These are phyloP conservation scores for Coniella lustricola DNA, from an alignment of 2,329 filamentous ascomycete species.

Conservation along the genomic window DNA sequence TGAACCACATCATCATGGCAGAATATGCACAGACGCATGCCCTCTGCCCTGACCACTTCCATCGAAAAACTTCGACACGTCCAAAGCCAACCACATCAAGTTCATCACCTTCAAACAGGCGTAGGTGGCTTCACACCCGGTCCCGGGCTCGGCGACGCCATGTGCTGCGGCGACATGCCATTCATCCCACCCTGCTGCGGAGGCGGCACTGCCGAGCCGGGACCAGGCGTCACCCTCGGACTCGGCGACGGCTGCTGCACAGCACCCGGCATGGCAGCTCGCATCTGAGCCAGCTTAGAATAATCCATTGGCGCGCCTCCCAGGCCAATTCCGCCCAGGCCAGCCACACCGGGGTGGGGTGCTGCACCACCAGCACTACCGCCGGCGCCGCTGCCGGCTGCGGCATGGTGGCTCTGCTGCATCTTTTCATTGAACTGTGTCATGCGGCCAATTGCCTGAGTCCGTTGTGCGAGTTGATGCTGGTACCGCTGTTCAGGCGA, in stretches of 20 bases:
- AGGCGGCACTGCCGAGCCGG: neutral
- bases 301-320: conserved; percentile 27
- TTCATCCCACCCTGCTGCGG: conserved; percentile 16
- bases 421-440: conserved; percentile 18
- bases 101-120: neutral
- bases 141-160: conserved; percentile 18
- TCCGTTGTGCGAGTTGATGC: conserved; percentile 7
- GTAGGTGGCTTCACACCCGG: conserved; percentile 22
- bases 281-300: conserved; percentile 28
- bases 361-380: no score
- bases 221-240: conserved; percentile 17
- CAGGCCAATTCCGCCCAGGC: conserved; percentile 32
- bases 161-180: conserved; percentile 14
- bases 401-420: conserved; percentile 26
- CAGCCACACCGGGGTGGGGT: conserved; percentile 40
- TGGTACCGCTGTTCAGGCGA: conserved; percentile 26
- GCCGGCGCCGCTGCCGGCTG: conserved; percentile 30
- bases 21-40: no score
- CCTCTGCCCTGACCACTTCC: neutral
- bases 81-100: neutral
- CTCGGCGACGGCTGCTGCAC: conserved; percentile 31
- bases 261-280: conserved; percentile 31
- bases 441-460: conserved; percentile 6
- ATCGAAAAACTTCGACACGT: neutral
- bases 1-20: no score